These are phyloP conservation scores for Galerina sulciceps DNA, from an alignment of 768 basidiomycete genomes.

Conservation along the genomic window DNA sequence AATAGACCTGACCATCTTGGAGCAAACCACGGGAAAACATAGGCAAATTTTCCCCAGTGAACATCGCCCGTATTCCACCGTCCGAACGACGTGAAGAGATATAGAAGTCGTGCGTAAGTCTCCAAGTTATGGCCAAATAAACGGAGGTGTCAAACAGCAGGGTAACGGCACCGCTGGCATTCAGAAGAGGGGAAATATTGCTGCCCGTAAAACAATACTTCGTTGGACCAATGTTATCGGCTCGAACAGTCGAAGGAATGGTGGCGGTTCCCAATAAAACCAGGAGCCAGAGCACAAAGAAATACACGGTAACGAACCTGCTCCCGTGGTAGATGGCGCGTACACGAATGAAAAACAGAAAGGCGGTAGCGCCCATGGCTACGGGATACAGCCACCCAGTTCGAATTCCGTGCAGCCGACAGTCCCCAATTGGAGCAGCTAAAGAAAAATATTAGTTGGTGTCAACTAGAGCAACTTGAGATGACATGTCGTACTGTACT, in stretches of 20 bases:
- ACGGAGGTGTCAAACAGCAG: constrained; percentile 30
- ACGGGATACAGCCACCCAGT: constrained; percentile 7
- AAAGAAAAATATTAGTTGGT: not conserved
- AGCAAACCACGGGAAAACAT: constrained; percentile 26
- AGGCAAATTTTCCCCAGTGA: constrained; percentile 26
- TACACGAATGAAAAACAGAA: constrained; percentile 18
- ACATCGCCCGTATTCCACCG: constrained; percentile 5
- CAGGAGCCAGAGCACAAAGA: constrained; percentile 13
- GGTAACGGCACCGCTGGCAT: constrained; percentile 18
- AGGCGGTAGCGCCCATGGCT: constrained; percentile 1
- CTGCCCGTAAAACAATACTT: constrained; percentile 14
- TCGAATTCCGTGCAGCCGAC: not conserved
- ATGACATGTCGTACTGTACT: constrained; percentile 4
- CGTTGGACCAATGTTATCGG: constrained; percentile 7
- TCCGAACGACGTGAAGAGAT: not conserved
- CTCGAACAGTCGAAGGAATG: not conserved
- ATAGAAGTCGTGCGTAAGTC: constrained; percentile 19
- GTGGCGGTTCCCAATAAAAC: constrained; percentile 1
- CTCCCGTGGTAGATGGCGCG: constrained; percentile 17
- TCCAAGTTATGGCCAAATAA: constrained; percentile 35
- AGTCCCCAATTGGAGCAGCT: constrained; percentile 21
- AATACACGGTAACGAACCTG: constrained; percentile 1
- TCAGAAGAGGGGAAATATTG: constrained; percentile 7
- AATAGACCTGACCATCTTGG: constrained; percentile 35
- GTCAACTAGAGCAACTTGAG: not conserved